Percentiles rank a stretch among this genome's conserved stretches.
phyloP scores from a whole-genome alignment of 108 stramenopile species.

The Skeletonema costatum region DNA sequence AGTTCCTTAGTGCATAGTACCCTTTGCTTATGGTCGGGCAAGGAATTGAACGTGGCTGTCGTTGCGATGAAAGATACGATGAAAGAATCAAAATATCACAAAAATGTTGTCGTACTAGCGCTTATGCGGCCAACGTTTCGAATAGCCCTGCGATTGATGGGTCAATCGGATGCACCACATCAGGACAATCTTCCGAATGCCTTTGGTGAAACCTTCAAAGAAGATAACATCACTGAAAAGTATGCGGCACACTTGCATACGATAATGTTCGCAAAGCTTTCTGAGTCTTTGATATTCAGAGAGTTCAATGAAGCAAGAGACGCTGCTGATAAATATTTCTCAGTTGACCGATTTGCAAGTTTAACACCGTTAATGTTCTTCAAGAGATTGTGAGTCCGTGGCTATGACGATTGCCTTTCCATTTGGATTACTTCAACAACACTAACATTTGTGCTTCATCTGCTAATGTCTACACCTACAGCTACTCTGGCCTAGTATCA shows the following conservation, averaged over 20 bases:
- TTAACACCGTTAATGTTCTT: background rate
- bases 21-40: slow-evolving; percentile 4
- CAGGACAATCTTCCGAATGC: background rate
- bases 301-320: background rate
- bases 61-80: background rate
- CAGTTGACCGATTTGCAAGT: background rate
- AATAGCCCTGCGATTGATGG: background rate
- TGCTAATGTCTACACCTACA: background rate
- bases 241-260: too few relatives aligned
- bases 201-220: background rate
- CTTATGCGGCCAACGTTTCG: background rate
- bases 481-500: background rate
- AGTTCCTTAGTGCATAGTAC: background rate
- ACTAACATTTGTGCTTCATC: background rate
- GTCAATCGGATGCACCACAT: background rate
- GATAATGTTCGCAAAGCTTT: too few relatives aligned
- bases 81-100: background rate
- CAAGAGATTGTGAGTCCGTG: background rate
- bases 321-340: background rate
- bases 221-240: background rate
- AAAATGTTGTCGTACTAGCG: background rate
- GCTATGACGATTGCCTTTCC: background rate
- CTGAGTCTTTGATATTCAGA: background rate
- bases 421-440: background rate
- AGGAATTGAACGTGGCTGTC: background rate